Percentiles rank a stretch among this genome's conserved stretches.
Conservation (phyloP, 2,329 filamentous ascomycete species). For the Fusarium nisikadoi region DNA sequence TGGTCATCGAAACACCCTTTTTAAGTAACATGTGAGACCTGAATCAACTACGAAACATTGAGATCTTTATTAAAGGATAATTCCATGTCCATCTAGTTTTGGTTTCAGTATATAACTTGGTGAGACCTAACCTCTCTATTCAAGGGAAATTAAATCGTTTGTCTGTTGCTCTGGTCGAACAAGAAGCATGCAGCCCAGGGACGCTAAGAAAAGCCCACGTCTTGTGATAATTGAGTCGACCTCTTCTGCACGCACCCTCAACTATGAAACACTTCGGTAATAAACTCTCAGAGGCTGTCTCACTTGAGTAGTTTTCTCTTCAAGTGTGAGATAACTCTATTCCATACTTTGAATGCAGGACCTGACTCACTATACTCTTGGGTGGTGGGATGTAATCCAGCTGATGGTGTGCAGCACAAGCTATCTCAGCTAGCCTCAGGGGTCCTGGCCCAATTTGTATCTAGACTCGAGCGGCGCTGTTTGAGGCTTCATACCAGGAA, state of each 20-base stretch:
- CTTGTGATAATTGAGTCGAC: background rate
- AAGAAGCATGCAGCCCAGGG: background rate
- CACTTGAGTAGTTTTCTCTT: background rate
- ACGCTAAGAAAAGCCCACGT: slow-evolving; percentile 7
- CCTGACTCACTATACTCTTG: slow-evolving; percentile 17
- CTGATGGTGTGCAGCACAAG: slow-evolving; percentile 32
- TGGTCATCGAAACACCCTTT: slow-evolving; percentile 1
- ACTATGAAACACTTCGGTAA: slow-evolving; percentile 14
- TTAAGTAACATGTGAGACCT: slow-evolving; percentile 4
- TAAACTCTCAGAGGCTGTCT: background rate
- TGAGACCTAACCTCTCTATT: background rate
- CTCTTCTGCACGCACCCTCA: slow-evolving; percentile 3
- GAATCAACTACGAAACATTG: slow-evolving; percentile 14
- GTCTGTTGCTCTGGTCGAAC: slow-evolving; percentile 16
- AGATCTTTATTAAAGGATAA: background rate
- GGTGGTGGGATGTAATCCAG: slow-evolving; percentile 12
- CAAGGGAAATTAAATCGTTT: slow-evolving; percentile 7
- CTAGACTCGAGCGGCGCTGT: slow-evolving; percentile 32
- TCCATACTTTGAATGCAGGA: background rate
- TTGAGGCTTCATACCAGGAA: slow-evolving; percentile 27
- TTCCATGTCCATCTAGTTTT: background rate
- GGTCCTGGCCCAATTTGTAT: slow-evolving; percentile 32
- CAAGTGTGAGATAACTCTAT: background rate
- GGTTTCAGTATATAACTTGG: background rate
- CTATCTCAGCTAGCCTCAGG: slow-evolving; percentile 42